Evolutionary conservation across 257 asterid species (phyloP).

Genomic region (Nicotiana sylvestris): DNA sequence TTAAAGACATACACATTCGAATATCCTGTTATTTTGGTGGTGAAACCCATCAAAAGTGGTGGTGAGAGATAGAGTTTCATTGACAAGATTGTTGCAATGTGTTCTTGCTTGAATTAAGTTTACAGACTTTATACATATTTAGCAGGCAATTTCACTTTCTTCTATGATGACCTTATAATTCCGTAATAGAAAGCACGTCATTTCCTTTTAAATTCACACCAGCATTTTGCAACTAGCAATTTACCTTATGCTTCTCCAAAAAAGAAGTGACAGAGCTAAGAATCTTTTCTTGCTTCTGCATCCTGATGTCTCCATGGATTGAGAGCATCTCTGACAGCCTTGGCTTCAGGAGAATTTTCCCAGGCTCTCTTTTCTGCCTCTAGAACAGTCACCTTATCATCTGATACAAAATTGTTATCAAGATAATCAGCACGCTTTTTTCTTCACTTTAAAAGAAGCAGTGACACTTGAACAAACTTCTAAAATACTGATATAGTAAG

Average conservation of each 20-base stretch:
- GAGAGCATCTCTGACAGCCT: slow-evolving; percentile 79
- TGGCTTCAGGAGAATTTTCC: slow-evolving; percentile 85
- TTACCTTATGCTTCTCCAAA: background rate
- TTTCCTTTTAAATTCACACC: background rate
- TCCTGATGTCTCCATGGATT: slow-evolving; percentile 76
- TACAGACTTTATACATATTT: background rate
- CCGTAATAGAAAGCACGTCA: background rate
- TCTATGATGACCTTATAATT: background rate
- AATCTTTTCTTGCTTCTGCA: slow-evolving; percentile 34
- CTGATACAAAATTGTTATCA: slow-evolving; percentile 36
- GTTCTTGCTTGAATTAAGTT: background rate
- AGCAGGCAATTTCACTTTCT: background rate
- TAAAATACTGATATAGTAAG: background rate
- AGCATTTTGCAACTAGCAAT: background rate
- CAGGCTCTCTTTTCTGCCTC: slow-evolving; percentile 85
- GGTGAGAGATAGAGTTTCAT: background rate
- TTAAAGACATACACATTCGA: background rate
- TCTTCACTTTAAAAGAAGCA: background rate
- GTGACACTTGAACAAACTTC: background rate
- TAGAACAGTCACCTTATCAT: slow-evolving; percentile 80
- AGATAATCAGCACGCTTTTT: background rate
- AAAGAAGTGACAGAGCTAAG: slow-evolving; percentile 25
- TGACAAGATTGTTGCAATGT: background rate
- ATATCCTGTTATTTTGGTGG: background rate
- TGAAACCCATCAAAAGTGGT: background rate